Conservation (phyloP, 208 protist genomes). For the Angomonas deanei region DNA sequence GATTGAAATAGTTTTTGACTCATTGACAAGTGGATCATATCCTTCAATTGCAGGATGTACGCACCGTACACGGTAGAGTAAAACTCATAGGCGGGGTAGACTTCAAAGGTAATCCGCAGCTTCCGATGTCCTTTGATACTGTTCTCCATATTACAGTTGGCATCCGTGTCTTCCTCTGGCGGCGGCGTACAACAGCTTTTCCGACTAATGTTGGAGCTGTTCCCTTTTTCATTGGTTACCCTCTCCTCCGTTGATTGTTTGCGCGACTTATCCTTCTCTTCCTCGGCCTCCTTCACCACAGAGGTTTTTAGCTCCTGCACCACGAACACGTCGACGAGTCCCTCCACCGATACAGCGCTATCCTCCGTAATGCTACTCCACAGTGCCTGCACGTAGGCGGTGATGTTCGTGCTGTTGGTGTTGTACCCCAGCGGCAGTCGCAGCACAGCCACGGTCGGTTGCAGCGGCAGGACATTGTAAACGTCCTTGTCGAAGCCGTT, state of each 20-base stretch:
- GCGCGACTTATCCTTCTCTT: neutral
- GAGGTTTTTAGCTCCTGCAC: constrained; percentile 39
- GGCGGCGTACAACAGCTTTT: constrained; percentile 16
- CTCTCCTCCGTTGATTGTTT: neutral
- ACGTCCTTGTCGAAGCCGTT: constrained; percentile 21
- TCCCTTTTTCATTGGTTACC: too few species aligned
- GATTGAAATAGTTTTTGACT: neutral
- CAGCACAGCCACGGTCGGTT: constrained; percentile 21
- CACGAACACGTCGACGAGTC: constrained; percentile 46
- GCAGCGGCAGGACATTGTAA: neutral
- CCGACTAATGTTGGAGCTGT: neutral
- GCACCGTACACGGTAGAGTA: constrained; percentile 30
- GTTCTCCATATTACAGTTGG: neutral
- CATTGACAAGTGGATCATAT: constrained; percentile 3
- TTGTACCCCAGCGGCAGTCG: constrained; percentile 10
- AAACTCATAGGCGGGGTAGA: constrained; percentile 41
- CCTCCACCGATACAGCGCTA: constrained; percentile 34
- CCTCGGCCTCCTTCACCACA: neutral
- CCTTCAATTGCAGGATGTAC: constrained; percentile 44
- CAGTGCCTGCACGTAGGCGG: constrained; percentile 22
- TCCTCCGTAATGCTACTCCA: constrained; percentile 38
- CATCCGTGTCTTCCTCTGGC: neutral
- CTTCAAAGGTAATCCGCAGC: constrained; percentile 35
- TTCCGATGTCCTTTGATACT: neutral
- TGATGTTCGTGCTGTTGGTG: neutral